phyloP scores from a whole-genome alignment of 441 rosid genomes.

The Cnidoscolus chayamansa region DNA sequence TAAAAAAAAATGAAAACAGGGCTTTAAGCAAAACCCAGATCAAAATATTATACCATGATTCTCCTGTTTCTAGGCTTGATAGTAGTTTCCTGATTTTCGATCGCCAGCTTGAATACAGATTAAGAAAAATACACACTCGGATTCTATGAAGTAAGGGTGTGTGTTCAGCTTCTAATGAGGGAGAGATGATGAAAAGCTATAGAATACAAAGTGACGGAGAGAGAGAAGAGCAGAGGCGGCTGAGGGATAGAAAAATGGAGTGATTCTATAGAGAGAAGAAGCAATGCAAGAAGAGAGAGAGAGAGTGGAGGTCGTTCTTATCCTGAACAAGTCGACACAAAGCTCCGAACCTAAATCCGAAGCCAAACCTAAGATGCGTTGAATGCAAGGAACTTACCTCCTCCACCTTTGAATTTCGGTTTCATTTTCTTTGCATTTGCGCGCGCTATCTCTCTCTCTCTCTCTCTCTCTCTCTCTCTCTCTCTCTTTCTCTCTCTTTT shows the following conservation, averaged over 20 bases:
- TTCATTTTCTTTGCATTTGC: slow-evolving; percentile 29
- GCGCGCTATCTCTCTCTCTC: not conserved
- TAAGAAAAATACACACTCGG: slow-evolving; percentile 16
- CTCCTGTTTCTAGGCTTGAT: slow-evolving; percentile 77
- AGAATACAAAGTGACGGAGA: not conserved
- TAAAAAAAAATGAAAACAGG: slow-evolving; percentile 9
- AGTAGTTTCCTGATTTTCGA: slow-evolving; percentile 76
- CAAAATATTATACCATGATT: slow-evolving; percentile 60
- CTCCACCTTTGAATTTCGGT: slow-evolving; percentile 36
- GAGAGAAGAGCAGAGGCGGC: not conserved
- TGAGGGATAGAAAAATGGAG: not conserved
- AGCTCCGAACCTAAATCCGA: slow-evolving; percentile 48
- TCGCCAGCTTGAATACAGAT: slow-evolving; percentile 58
- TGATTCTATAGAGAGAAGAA: not conserved
- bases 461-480: too few relatives aligned
- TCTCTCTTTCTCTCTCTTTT: too few relatives aligned
- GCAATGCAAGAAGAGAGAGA: not conserved
- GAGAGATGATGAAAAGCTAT: not conserved
- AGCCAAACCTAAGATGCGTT: slow-evolving; percentile 46
- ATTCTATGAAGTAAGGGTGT: slow-evolving; percentile 15
- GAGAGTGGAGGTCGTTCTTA: slow-evolving; percentile 48
- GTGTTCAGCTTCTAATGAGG: slow-evolving; percentile 15
- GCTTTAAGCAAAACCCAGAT: slow-evolving; percentile 23
- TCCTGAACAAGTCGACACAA: slow-evolving; percentile 47
- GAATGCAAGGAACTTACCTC: slow-evolving; percentile 66